Percentiles rank a stretch among this genome's conserved stretches.
These are phyloP conservation scores for Zygnema cylindricum DNA, from an alignment of 139 green algal genomes.

Conservation along the genomic window DNA sequence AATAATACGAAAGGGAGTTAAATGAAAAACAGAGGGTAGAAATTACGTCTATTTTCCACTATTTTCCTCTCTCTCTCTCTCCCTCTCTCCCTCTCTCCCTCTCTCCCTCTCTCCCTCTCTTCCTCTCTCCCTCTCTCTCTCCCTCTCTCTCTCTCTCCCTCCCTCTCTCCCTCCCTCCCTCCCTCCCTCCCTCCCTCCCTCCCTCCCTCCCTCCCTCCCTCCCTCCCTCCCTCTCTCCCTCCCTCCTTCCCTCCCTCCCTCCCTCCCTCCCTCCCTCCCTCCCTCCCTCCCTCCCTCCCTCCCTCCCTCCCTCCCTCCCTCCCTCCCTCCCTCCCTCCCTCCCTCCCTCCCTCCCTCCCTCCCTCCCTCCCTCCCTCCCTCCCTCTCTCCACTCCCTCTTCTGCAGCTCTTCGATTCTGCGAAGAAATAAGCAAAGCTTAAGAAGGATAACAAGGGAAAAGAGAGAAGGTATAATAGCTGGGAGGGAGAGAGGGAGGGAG, in stretches of 20 bases:
- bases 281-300: neutral
- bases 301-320: neutral
- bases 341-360: neutral
- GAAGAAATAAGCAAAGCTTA: no score
- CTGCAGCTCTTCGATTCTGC: no score
- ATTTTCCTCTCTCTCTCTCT: neutral
- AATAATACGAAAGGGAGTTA: no score
- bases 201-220: neutral
- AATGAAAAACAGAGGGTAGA: no score
- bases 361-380: neutral
- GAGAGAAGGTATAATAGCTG: no score
- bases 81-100: neutral
- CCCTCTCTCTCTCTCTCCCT: neutral
- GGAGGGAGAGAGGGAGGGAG: no score
- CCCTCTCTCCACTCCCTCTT: slow-evolving; percentile 5
- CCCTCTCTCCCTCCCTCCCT: neutral
- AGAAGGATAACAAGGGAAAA: no score
- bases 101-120: neutral
- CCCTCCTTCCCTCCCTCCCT: neutral
- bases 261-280: neutral
- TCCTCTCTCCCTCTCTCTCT: neutral
- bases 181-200: neutral
- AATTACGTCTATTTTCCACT: no score
- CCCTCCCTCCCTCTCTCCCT: no score
- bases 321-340: neutral